Conservation (phyloP, 192 early-diverging fungal genomes). For the Backusella liffmaniae region DNA sequence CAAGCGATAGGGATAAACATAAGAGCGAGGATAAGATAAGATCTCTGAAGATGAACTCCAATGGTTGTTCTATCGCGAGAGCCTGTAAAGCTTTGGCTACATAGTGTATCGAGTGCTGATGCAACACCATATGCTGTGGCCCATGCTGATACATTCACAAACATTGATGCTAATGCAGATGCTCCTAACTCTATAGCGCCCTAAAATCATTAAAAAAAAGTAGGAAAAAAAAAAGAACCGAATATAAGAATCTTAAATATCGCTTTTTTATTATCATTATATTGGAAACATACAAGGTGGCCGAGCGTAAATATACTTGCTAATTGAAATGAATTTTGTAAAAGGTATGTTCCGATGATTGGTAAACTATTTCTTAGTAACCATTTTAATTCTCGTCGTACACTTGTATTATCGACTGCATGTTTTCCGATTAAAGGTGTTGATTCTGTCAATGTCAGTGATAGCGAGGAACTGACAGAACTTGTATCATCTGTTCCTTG, state of each 20-base stretch:
- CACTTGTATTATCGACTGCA: slow-evolving; percentile 5
- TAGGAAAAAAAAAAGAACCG: not conserved
- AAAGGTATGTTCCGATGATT: slow-evolving; percentile 28
- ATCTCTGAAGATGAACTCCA: slow-evolving; percentile 65
- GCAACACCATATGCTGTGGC: slow-evolving; percentile 65
- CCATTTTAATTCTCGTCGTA: slow-evolving; percentile 28
- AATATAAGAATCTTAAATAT: not conserved
- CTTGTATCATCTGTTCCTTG: slow-evolving; percentile 1
- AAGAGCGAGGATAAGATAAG: slow-evolving; percentile 22
- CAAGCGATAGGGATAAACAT: slow-evolving; percentile 32
- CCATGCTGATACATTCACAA: slow-evolving; percentile 64
- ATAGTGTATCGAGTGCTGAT: slow-evolving; percentile 76
- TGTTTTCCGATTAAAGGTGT: not conserved
- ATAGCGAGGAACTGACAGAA: not conserved
- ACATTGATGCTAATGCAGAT: slow-evolving; percentile 72
- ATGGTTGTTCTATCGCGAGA: slow-evolving; percentile 59
- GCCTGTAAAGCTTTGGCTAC: slow-evolving; percentile 69
- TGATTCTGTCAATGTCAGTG: slow-evolving; percentile 15
- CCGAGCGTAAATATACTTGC: slow-evolving; percentile 33
- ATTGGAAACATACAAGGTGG: slow-evolving; percentile 21
- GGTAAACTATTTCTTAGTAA: slow-evolving; percentile 40
- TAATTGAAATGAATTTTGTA: slow-evolving; percentile 35
- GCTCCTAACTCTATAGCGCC: slow-evolving; percentile 64
- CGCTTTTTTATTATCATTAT: not conserved
- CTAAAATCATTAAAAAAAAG: slow-evolving; percentile 7